phyloP scores from a whole-genome alignment of 2,329 filamentous ascomycete species.

The Pseudonectria buxi region DNA sequence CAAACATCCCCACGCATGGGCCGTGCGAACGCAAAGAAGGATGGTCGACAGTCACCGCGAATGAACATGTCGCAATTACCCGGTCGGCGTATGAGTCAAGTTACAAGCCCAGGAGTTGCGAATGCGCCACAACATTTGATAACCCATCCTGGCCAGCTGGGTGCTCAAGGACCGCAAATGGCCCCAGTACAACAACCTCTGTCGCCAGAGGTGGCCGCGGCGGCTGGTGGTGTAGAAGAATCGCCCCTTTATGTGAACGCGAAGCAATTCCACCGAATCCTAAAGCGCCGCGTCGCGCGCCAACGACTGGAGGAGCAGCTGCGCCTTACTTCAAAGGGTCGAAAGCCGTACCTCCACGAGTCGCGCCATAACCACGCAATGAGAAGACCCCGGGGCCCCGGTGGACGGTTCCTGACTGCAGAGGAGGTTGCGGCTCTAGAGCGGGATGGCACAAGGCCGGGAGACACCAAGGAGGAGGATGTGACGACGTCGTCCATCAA shows the following conservation, averaged over 20 bases:
- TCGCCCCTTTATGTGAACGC: slow-evolving; percentile 96
- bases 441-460: slow-evolving; percentile 47
- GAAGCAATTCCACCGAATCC: slow-evolving; percentile 95
- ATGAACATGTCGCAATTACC: slow-evolving; percentile 57
- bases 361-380: slow-evolving; percentile 98
- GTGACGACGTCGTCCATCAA: slow-evolving; percentile 18
- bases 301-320: slow-evolving; percentile 92
- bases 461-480: slow-evolving; percentile 25
- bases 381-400: slow-evolving; percentile 86
- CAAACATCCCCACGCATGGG: slow-evolving; percentile 73
- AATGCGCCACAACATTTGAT: slow-evolving; percentile 65
- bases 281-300: slow-evolving; percentile 87
- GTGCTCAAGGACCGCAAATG: slow-evolving; percentile 53
- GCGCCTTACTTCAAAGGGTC: slow-evolving; percentile 85
- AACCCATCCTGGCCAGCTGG: slow-evolving; percentile 54
- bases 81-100: slow-evolving; percentile 66
- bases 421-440: slow-evolving; percentile 93
- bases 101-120: slow-evolving; percentile 67
- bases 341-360: slow-evolving; percentile 95
- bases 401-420: slow-evolving; percentile 90
- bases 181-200: slow-evolving; percentile 63
- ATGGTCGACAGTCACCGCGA: slow-evolving; percentile 71
- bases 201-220: slow-evolving; percentile 71
- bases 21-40: slow-evolving; percentile 64
- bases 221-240: slow-evolving; percentile 64